Evolutionary conservation across 495 filamentous ascomycete genomes (phyloP).

Genomic region (Xanthoparmelia taractica): DNA sequence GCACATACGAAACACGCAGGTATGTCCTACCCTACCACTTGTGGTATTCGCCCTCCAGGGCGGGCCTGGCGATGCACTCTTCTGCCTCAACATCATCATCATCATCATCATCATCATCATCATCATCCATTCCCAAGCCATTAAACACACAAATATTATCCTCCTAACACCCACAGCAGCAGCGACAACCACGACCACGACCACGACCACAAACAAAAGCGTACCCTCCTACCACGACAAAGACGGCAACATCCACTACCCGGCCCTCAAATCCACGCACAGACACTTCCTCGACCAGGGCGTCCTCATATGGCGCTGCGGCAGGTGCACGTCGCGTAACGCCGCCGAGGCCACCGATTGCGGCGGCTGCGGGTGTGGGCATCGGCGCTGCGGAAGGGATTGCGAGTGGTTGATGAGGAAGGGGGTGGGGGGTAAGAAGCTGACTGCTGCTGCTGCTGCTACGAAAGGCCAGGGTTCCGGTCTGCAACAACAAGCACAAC

Average conservation of each 20-base stretch:
- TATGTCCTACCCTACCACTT: too few relatives aligned
- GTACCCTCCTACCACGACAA: neutral
- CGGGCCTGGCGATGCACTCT: too few relatives aligned
- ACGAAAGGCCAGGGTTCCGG: too few relatives aligned
- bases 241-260: neutral
- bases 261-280: neutral
- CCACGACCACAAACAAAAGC: neutral
- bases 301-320: neutral
- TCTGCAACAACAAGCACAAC: too few relatives aligned
- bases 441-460: neutral
- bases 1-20: too few relatives aligned
- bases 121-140: too few relatives aligned
- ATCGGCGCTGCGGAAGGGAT: neutral
- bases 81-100: too few relatives aligned
- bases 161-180: too few relatives aligned
- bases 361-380: neutral
- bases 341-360: neutral
- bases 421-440: neutral
- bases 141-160: too few relatives aligned
- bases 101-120: too few relatives aligned
- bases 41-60: too few relatives aligned
- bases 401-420: neutral
- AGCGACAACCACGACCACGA: neutral
- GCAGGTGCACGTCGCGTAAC: neutral
- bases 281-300: neutral